Evolutionary conservation across 768 basidiomycete genomes (phyloP).

Genomic region (Macrolepiota albuminosa): DNA sequence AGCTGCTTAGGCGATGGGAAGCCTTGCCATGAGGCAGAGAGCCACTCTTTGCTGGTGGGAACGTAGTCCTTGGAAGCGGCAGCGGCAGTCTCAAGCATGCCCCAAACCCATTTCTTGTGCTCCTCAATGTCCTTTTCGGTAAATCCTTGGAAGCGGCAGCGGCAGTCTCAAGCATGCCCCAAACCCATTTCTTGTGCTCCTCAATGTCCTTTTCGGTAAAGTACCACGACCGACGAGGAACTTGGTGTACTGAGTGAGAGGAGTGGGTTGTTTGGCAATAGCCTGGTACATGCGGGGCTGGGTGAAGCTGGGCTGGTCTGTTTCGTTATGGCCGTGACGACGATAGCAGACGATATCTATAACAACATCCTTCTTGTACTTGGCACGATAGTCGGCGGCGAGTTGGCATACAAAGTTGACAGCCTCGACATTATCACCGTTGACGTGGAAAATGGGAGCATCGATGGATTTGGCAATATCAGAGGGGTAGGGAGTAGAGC

Average conservation of each 20-base stretch:
- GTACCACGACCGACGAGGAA: slow-evolving; percentile 87
- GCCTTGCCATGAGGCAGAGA: slow-evolving; percentile 95
- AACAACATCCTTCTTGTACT: slow-evolving; percentile 98
- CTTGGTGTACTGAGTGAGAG: slow-evolving; percentile 88
- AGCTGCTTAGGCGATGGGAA: slow-evolving; percentile 97
- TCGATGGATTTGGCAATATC: slow-evolving; percentile 99
- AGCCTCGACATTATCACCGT: slow-evolving; percentile 97
- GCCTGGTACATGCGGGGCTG: slow-evolving; percentile 99
- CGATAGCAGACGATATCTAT: slow-evolving; percentile 99
- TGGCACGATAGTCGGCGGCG: slow-evolving; percentile 96
- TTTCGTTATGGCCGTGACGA: slow-evolving; percentile 99
- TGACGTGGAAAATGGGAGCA: slow-evolving; percentile 98
- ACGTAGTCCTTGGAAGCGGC: slow-evolving; percentile 93
- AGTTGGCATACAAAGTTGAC: slow-evolving; percentile 98
- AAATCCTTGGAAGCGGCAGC: slow-evolving; percentile 92
- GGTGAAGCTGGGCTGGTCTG: slow-evolving; percentile 97
- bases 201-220: slow-evolving; percentile 93
- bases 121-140: slow-evolving; percentile 96
- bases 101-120: slow-evolving; percentile 99
- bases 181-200: slow-evolving; percentile 99
- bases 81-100: slow-evolving; percentile 96
- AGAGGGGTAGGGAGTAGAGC: slow-evolving; percentile 96
- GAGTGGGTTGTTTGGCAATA: slow-evolving; percentile 89
- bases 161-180: slow-evolving; percentile 97
- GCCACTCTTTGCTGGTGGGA: slow-evolving; percentile 93